Percentiles rank a stretch among this genome's conserved stretches.
phyloP scores from a whole-genome alignment of 1,284 basidiomycete genomes.

The Paramarasmius palmivorus region DNA sequence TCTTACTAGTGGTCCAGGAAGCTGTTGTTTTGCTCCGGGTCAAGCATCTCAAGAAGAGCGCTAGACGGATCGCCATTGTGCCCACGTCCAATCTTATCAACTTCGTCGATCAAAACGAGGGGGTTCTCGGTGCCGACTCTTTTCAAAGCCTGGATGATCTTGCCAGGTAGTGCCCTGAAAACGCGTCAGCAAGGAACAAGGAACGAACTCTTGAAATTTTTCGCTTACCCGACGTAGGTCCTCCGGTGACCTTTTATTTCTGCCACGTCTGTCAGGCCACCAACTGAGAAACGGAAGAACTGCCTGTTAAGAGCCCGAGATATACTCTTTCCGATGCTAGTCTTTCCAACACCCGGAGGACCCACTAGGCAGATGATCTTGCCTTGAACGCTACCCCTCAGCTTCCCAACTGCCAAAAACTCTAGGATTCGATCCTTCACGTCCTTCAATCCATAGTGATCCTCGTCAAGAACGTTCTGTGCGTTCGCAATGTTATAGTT shows the following conservation, averaged over 20 bases:
- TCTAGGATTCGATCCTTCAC: conserved; percentile 98
- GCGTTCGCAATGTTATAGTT: conserved; percentile 92
- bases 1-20: conserved; percentile 96
- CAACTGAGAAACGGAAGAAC: conserved; percentile 97
- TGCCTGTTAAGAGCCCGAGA: conserved; percentile 83
- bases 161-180: conserved; percentile 87
- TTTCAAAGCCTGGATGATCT: conserved; percentile 97
- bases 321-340: conserved; percentile 93
- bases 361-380: conserved; percentile 98
- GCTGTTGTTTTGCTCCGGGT: conserved; percentile 96
- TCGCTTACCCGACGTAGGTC: conserved; percentile 87
- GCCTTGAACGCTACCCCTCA: conserved; percentile 94
- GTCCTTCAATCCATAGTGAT: conserved; percentile 95
- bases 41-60: conserved; percentile 95
- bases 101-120: conserved; percentile 94
- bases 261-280: conserved; percentile 95
- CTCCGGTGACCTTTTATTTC: conserved; percentile 99
- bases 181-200: conserved; percentile 5
- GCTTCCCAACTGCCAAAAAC: conserved; percentile 96
- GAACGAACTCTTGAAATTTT: conserved; percentile 8
- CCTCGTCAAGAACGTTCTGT: conserved; percentile 86
- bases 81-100: conserved; percentile 97
- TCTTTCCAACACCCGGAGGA: conserved; percentile 97
- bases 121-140: conserved; percentile 98
- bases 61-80: conserved; percentile 96